Base-by-base conservation (phyloP, 2,329 filamentous ascomycete species). In the Zarea fungicola region DNA sequence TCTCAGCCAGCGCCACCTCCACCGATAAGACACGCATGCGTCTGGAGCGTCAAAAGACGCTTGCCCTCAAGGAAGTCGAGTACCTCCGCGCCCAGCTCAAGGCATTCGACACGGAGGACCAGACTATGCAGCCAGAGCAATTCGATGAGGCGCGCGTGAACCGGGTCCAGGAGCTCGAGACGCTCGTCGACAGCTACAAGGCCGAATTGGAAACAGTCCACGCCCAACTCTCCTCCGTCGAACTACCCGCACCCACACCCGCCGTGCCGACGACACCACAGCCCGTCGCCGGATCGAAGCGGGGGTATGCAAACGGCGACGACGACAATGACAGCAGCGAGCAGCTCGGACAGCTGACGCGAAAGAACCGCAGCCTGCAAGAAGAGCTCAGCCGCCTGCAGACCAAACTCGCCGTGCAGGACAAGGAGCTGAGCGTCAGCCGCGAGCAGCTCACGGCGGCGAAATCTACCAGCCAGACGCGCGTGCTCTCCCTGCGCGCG, bases 81-180 rank as follows among this genome's bases (percentile, higher is more conserved):
- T 96, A 95, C 63, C 77, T 99, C 6, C 87, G 93, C 19, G 92
- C 89, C 1, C 93, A 99, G 65, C 77, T 97, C 48, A 91, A 91
- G 68, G 85, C 87, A 0, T 86, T 95, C 52, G 89, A 97, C 60
- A 80, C 82, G 1, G 93, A 99, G 65, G 91, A 97, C 59, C 81
- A 83, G 46, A 91, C 91, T 0, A 87, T 96, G 70, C 83, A 92
- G 48, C 82, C 88, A 0, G 87, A 89, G 28, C 83, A 80, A 36
- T 85, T 87, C 47, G 89, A 99, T 59, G 80, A 86, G 56, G 77
- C 82, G 18, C 92, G 90, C 54, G 72, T 77, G 0, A 76, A 84
- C 53, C 85, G 89, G 19, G 84, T 96, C 16, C 78, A 85, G 43
- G 83, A 93, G 53, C 80, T 99, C 0, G 90, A 99, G 64, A 76